These are phyloP conservation scores for Colletotrichum zoysiae DNA, from an alignment of 2,329 filamentous ascomycete species.

Conservation along the genomic window DNA sequence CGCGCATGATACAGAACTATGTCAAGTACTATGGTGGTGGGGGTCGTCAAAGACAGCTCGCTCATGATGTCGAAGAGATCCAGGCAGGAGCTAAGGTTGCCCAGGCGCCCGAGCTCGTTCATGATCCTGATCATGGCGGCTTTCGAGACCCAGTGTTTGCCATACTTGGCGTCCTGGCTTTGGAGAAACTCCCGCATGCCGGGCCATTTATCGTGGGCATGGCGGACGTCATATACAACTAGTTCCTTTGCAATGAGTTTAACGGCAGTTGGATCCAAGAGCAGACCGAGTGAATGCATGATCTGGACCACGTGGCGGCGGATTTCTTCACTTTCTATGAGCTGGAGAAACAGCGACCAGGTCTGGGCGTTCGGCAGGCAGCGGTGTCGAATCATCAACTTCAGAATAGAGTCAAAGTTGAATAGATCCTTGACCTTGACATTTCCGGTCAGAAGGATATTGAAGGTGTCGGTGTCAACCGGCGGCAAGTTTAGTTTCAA, in stretches of 20 bases:
- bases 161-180: conserved; percentile 59
- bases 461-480: conserved; percentile 61
- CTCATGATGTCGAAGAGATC: conserved; percentile 48
- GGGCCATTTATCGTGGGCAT: conserved; percentile 51
- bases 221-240: conserved; percentile 58
- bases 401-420: conserved; percentile 57
- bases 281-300: conserved; percentile 61
- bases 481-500: conserved; percentile 53
- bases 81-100: conserved; percentile 47
- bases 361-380: conserved; percentile 59
- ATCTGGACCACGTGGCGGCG: conserved; percentile 59
- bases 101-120: conserved; percentile 57
- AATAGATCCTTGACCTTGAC: conserved; percentile 56
- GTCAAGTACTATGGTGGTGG: conserved; percentile 51
- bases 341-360: conserved; percentile 62
- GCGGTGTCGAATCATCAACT: conserved; percentile 56
- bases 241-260: conserved; percentile 57
- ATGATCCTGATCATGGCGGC: conserved; percentile 55
- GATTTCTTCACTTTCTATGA: conserved; percentile 71
- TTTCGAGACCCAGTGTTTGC: conserved; percentile 58
- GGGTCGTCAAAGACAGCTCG: not conserved
- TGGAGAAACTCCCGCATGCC: conserved; percentile 55
- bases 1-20: conserved; percentile 52
- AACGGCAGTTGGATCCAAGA: conserved; percentile 53
- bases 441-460: conserved; percentile 59